Conservation (phyloP, 179 eudicot genomes). For the Actinidia chinensis region DNA sequence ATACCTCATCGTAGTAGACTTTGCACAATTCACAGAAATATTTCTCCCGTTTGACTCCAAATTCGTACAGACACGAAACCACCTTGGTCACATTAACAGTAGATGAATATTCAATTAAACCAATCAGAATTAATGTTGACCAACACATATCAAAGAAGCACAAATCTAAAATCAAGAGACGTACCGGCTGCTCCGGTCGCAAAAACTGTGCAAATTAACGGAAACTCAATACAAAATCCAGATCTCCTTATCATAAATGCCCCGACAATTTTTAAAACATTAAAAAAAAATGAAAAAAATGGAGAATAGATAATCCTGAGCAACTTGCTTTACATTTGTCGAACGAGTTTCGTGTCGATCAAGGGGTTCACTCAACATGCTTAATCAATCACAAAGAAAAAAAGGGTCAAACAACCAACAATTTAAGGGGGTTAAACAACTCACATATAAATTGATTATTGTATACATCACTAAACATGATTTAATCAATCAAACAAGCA, state of each 20-base stretch:
- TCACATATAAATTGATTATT: no score
- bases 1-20: slow-evolving; percentile 93
- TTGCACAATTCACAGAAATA: slow-evolving; percentile 86
- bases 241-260: not conserved
- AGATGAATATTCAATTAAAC: slow-evolving; percentile 3
- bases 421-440: no score
- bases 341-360: no score
- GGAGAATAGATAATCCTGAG: no score
- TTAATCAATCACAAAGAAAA: no score
- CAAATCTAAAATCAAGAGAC: slow-evolving; percentile 24
- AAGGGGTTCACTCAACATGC: no score
- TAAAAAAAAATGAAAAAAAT: no score
- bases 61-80: slow-evolving; percentile 67
- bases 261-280: no score
- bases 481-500: slow-evolving; percentile 44
- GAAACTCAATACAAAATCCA: slow-evolving; percentile 26
- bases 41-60: slow-evolving; percentile 92
- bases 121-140: not conserved
- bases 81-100: slow-evolving; percentile 46
- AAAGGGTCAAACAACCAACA: no score
- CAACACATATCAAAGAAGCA: not conserved
- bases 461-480: slow-evolving; percentile 49
- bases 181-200: slow-evolving; percentile 94
- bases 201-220: slow-evolving; percentile 91
- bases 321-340: no score